phyloP scores from a whole-genome alignment of 345 rosid genomes.

The Lepidium aucheri region DNA sequence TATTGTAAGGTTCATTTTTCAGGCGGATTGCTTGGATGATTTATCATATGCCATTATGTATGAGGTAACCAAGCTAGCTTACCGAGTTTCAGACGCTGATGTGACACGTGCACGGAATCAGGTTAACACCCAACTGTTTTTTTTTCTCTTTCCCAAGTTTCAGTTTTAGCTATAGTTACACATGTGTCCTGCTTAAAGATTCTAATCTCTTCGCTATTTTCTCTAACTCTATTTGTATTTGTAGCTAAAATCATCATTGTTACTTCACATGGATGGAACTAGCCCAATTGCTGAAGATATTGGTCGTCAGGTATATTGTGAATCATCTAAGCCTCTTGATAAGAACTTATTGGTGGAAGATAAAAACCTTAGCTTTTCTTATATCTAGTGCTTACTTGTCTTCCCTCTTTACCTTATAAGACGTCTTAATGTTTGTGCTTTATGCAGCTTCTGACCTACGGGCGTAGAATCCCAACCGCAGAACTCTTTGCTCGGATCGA shows the following conservation, averaged over 20 bases:
- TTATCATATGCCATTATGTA: constrained; percentile 91
- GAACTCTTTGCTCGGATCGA: constrained; percentile 91
- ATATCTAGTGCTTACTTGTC: neutral
- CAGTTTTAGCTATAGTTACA: neutral
- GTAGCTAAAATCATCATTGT: constrained; percentile 86
- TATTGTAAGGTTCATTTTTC: neutral
- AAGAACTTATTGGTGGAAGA: neutral
- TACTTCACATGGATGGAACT: constrained; percentile 94
- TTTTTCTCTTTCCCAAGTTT: neutral
- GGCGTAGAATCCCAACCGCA: constrained; percentile 82
- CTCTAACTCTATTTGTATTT: neutral
- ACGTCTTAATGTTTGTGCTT: neutral
- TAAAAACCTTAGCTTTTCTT: neutral
- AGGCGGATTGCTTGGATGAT: constrained; percentile 70
- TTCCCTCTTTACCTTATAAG: neutral
- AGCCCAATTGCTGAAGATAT: constrained; percentile 95
- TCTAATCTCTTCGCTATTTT: neutral
- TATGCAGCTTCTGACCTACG: constrained; percentile 86
- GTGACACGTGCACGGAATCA: constrained; percentile 95
- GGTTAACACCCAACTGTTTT: constrained; percentile 33
- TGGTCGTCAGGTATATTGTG: constrained; percentile 80
- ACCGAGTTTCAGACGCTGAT: constrained; percentile 93
- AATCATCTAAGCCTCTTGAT: constrained; percentile 6
- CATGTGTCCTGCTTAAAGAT: neutral
- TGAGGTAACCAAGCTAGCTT: constrained; percentile 73